phyloP scores from a whole-genome alignment of 352 stramenopile species.

The Thraustotheca clavata region DNA sequence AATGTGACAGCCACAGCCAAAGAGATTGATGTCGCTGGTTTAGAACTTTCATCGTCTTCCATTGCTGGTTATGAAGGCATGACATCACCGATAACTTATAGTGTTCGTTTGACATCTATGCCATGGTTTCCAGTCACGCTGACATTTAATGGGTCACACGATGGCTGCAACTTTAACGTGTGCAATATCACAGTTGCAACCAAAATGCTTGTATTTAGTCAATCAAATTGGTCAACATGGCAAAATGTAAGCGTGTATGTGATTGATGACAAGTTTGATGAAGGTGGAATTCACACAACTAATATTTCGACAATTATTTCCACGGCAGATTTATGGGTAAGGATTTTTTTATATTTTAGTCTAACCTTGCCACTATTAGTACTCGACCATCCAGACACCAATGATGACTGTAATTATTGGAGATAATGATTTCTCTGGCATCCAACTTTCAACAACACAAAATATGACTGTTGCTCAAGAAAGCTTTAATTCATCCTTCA shows the following conservation, averaged over 20 bases:
- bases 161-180: slow-evolving; percentile 30
- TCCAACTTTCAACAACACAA: slow-evolving; percentile 17
- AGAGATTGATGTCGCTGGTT: slow-evolving; percentile 54
- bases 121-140: slow-evolving; percentile 51
- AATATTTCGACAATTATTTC: slow-evolving; percentile 40
- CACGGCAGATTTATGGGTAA: slow-evolving; percentile 31
- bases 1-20: slow-evolving; percentile 43
- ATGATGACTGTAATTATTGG: slow-evolving; percentile 36
- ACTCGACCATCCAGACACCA: background rate
- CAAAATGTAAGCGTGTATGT: slow-evolving; percentile 46
- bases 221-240: slow-evolving; percentile 53
- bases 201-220: slow-evolving; percentile 40
- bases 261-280: slow-evolving; percentile 54
- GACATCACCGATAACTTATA: slow-evolving; percentile 32
- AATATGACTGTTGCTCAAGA: slow-evolving; percentile 57
- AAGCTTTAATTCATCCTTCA: slow-evolving; percentile 74
- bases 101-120: slow-evolving; percentile 46
- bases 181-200: slow-evolving; percentile 56
- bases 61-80: slow-evolving; percentile 40
- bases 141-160: slow-evolving; percentile 34
- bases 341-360: background rate
- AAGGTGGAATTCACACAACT: slow-evolving; percentile 37
- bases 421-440: slow-evolving; percentile 51
- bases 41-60: slow-evolving; percentile 36
- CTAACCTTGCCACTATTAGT: slow-evolving; percentile 4